Conservation (phyloP, 2,329 filamentous ascomycete species). For the Fusarium sp. region DNA sequence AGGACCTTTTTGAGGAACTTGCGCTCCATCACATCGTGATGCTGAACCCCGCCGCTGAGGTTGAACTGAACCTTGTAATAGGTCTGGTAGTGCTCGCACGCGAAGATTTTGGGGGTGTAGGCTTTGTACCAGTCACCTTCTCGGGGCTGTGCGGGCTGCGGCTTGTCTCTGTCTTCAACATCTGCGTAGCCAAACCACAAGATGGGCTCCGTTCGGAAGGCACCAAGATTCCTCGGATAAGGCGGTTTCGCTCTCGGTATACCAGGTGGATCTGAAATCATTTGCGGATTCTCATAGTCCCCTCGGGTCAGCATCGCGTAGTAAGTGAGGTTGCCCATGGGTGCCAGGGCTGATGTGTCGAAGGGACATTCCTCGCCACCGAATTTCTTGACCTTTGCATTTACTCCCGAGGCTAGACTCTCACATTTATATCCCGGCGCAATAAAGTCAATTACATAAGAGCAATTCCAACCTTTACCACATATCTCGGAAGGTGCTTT, state of each 20-base stretch:
- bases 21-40: constrained; percentile 32
- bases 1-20: constrained; percentile 38
- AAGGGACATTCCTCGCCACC: constrained; percentile 39
- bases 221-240: constrained; percentile 42
- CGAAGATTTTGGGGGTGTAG: constrained; percentile 47
- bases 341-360: constrained; percentile 35
- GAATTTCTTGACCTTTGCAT: constrained; percentile 31
- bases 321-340: constrained; percentile 42
- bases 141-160: constrained; percentile 25
- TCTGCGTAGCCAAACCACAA: constrained; percentile 46
- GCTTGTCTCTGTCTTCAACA: constrained; percentile 35
- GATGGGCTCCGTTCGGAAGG: constrained; percentile 44
- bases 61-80: constrained; percentile 44
- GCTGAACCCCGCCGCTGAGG: constrained; percentile 41
- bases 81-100: constrained; percentile 45
- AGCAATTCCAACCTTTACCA: constrained; percentile 46
- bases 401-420: constrained; percentile 30
- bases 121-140: constrained; percentile 39
- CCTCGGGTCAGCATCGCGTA: constrained; percentile 37
- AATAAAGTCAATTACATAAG: constrained; percentile 39
- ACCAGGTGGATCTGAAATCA: constrained; percentile 18
- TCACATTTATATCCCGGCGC: constrained; percentile 44
- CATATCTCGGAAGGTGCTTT: constrained; percentile 39
- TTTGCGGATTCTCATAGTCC: constrained; percentile 41
- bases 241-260: constrained; percentile 29